A percentile compares a stretch with the other conserved stretches of the same genome.
Evolutionary conservation across 2,329 filamentous ascomycete genomes (phyloP).

Genomic region (Colletotrichum salicis): DNA sequence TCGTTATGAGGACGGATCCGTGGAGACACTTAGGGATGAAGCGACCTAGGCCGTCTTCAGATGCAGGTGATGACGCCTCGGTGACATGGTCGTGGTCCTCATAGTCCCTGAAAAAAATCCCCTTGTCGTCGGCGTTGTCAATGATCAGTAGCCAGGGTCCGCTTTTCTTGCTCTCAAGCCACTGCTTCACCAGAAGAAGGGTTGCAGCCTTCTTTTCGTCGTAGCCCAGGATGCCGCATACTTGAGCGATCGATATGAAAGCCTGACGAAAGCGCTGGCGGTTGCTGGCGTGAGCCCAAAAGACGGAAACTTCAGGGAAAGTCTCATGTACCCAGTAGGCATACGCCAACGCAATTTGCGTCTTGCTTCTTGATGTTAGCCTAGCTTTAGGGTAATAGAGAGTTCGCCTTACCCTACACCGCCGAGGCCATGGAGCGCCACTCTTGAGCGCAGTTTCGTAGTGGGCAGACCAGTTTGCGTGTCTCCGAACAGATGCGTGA

Average conservation of each 20-base stretch:
- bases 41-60: slow-evolving; percentile 33
- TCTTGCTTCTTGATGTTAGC: slow-evolving; percentile 42
- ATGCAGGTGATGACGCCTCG: slow-evolving; percentile 17
- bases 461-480: rapidly evolving
- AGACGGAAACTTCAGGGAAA: slow-evolving; percentile 41
- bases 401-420: slow-evolving; percentile 15
- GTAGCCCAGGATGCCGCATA: no score
- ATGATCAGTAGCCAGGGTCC: slow-evolving; percentile 37
- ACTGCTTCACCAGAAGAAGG: no score
- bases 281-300: slow-evolving; percentile 47
- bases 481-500: background rate
- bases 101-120: slow-evolving; percentile 7
- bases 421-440: background rate
- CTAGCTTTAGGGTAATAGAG: rapidly evolving
- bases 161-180: background rate
- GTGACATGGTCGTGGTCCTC: no score
- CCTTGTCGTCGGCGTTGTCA: slow-evolving; percentile 36
- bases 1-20: slow-evolving; percentile 42
- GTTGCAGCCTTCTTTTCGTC: no score
- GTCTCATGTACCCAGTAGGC: slow-evolving; percentile 38
- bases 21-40: slow-evolving; percentile 45
- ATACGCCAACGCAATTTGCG: slow-evolving; percentile 46
- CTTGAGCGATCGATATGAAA: no score
- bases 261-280: slow-evolving; percentile 40
- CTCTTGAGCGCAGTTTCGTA: background rate